Percentiles rank a stretch among this genome's conserved stretches.
Evolutionary conservation across 129 eudicot species (phyloP).

Genomic region (Rutidosis leptorrhynchoides): DNA sequence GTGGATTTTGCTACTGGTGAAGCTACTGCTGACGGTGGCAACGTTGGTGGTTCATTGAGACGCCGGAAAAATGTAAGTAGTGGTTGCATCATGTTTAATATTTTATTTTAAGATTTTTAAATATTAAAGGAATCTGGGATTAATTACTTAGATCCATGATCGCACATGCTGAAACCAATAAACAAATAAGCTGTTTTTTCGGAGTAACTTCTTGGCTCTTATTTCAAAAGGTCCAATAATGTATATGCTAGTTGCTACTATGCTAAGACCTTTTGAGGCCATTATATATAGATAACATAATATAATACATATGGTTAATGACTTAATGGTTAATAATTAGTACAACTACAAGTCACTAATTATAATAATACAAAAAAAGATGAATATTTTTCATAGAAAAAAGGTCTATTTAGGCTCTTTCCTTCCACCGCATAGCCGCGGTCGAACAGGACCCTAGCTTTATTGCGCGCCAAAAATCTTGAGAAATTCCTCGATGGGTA

Average conservation of each 20-base stretch:
- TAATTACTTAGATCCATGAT: not conserved
- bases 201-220: not conserved
- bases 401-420: too few species aligned
- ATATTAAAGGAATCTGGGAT: not conserved
- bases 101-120: slow-evolving; percentile 13
- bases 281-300: too few species aligned
- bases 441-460: too few species aligned
- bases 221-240: not conserved
- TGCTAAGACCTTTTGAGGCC: not conserved
- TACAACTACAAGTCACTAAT: not conserved
- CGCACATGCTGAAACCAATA: not conserved
- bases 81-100: not conserved
- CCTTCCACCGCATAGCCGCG: too few species aligned
- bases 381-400: too few species aligned
- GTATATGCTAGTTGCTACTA: too few species aligned
- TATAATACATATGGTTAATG: not conserved
- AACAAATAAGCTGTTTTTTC: not conserved
- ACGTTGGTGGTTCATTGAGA: slow-evolving; percentile 39
- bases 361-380: not conserved
- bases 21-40: slow-evolving; percentile 22
- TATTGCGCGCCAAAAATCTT: too few species aligned
- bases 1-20: slow-evolving; percentile 60
- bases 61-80: slow-evolving; percentile 64
- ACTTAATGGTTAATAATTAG: not conserved
- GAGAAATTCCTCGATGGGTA: too few species aligned